Evolutionary conservation across 495 filamentous ascomycete species (phyloP).

Genomic region (Penicillium coprophilum): DNA sequence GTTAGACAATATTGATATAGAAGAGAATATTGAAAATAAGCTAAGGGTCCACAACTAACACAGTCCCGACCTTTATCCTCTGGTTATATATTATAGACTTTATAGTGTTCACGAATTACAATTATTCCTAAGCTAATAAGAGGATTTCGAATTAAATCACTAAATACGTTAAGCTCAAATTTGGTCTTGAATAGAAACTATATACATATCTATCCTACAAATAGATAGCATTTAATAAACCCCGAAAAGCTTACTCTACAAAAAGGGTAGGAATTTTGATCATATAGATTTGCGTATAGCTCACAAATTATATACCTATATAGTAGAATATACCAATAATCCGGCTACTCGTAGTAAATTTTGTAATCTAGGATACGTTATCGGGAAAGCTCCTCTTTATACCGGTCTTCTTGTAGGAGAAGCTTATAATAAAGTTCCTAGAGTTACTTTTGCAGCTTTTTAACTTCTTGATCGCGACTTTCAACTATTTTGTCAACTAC

Average conservation of each 20-base stretch:
- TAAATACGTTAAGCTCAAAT: too few relatives aligned
- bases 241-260: constrained; percentile 3
- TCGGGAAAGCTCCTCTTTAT: constrained; percentile 4
- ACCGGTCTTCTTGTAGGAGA: not conserved
- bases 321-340: not conserved
- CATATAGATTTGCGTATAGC: not conserved
- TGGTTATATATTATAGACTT: too few relatives aligned
- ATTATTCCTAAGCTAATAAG: too few relatives aligned
- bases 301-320: constrained; percentile 1
- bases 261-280: not conserved
- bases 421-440: not conserved
- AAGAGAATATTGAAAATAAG: too few relatives aligned
- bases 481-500: not conserved
- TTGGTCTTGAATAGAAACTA: not conserved
- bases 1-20: too few relatives aligned
- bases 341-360: constrained; percentile 1
- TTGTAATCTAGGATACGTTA: not conserved
- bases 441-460: constrained; percentile 1
- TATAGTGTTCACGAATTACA: too few relatives aligned
- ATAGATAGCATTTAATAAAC: constrained; percentile 2
- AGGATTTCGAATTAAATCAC: too few relatives aligned
- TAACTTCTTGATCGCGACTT: not conserved
- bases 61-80: too few relatives aligned
- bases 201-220: constrained; percentile 4
- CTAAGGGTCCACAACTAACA: too few relatives aligned